Evolutionary conservation across 2,329 filamentous ascomycete species (phyloP).

Genomic region (Apiospora sp.): DNA sequence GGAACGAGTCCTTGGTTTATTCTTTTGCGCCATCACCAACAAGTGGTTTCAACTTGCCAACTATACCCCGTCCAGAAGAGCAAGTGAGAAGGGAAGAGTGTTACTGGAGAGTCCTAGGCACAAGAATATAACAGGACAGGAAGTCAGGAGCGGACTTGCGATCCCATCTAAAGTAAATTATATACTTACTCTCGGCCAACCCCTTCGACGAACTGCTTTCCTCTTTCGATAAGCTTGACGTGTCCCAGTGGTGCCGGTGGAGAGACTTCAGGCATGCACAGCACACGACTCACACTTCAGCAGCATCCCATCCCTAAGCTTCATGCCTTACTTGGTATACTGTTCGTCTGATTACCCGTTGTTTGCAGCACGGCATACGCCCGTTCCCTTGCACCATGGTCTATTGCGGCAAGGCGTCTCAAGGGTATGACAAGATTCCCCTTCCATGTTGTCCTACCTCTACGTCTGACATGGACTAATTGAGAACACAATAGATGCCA

Average conservation of each 20-base stretch:
- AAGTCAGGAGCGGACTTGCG: background rate
- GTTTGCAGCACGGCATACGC: conserved; percentile 3
- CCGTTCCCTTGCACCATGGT: conserved; percentile 52
- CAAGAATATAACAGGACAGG: background rate
- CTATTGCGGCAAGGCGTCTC: conserved; percentile 64
- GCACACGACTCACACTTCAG: conserved; percentile 31
- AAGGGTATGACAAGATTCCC: conserved; percentile 43
- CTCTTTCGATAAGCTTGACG: conserved; percentile 34
- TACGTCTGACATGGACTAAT: background rate
- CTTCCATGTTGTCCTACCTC: background rate
- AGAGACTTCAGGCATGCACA: conserved; percentile 33
- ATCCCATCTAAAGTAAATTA: background rate
- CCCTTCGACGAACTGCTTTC: conserved; percentile 24
- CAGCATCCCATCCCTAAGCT: conserved; percentile 25
- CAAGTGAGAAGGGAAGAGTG: background rate
- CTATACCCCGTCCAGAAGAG: background rate
- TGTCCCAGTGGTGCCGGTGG: conserved; percentile 32
- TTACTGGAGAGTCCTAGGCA: background rate
- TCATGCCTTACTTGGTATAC: conserved; percentile 29
- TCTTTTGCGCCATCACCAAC: background rate
- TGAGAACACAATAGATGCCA: conserved; percentile 47
- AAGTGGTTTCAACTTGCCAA: background rate
- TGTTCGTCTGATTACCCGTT: conserved; percentile 26
- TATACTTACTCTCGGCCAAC: background rate
- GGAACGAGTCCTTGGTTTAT: background rate